These are phyloP conservation scores for Alternaria arbusti DNA, from an alignment of 2,329 filamentous ascomycete genomes.

Conservation along the genomic window DNA sequence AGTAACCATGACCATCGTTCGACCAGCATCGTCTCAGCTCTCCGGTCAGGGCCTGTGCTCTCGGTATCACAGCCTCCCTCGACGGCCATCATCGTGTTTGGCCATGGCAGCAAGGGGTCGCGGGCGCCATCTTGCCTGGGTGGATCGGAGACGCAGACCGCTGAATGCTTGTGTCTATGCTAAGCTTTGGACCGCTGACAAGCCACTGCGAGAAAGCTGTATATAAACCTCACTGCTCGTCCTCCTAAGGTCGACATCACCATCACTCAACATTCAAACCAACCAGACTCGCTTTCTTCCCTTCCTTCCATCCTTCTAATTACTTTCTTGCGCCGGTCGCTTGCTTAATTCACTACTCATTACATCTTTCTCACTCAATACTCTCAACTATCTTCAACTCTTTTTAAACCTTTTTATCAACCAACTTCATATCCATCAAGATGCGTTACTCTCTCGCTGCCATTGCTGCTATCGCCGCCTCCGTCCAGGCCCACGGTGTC, in stretches of 20 bases:
- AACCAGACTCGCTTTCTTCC: conserved; percentile 35
- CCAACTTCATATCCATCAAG: conserved; percentile 37
- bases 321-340: conserved; percentile 46
- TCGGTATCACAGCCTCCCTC: conserved; percentile 29
- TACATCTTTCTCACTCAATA: not conserved
- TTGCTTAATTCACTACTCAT: conserved; percentile 33
- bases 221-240: conserved; percentile 34
- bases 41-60: conserved; percentile 18
- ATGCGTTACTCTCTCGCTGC: conserved; percentile 58
- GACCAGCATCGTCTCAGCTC: conserved; percentile 37
- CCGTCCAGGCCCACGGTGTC: conserved; percentile 65
- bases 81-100: conserved; percentile 17
- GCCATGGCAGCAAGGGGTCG: conserved; percentile 16
- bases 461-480: conserved; percentile 55
- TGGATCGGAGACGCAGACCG: conserved; percentile 7
- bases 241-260: conserved; percentile 28
- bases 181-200: conserved; percentile 34
- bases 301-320: conserved; percentile 35
- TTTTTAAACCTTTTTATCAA: conserved; percentile 2
- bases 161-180: conserved; percentile 37
- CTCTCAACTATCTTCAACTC: not conserved
- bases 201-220: conserved; percentile 9
- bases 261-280: conserved; percentile 21
- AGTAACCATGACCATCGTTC: conserved; percentile 25
- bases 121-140: conserved; percentile 5